phyloP scores from a whole-genome alignment of 108 stramenopile species.

The Nannochloropsis oceanica region DNA sequence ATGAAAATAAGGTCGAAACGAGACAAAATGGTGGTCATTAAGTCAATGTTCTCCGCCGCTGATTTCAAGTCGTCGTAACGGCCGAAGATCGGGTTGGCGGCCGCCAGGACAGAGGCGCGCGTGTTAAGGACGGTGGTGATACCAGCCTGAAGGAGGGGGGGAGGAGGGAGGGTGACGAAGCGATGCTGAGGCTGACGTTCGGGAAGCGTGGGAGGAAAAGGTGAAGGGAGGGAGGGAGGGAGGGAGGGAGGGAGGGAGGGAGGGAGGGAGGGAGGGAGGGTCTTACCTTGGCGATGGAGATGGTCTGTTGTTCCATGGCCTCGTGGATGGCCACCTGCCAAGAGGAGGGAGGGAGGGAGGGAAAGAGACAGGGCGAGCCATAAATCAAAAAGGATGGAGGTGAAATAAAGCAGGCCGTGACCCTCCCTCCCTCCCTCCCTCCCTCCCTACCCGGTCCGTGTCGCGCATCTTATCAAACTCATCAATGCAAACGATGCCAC shows the following conservation, averaged over 20 bases:
- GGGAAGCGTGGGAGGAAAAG: neutral
- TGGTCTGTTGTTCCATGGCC: conserved; percentile 99
- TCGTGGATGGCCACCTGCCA: conserved; percentile 35
- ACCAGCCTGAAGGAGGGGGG: conserved; percentile 45
- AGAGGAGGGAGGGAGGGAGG: neutral
- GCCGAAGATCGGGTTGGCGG: conserved; percentile 98
- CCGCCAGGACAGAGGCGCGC: conserved; percentile 75
- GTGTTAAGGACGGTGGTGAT: conserved; percentile 94
- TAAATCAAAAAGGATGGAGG: neutral
- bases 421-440: neutral
- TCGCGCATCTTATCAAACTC: conserved; percentile 70
- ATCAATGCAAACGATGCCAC: conserved; percentile 97
- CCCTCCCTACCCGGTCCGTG: neutral
- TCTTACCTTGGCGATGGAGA: conserved; percentile 74
- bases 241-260: neutral
- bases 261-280: neutral
- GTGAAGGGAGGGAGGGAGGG: neutral
- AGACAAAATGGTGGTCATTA: conserved; percentile 92
- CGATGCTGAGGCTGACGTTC: too few relatives aligned
- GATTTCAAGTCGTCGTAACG: conserved; percentile 91
- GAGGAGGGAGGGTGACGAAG: neutral
- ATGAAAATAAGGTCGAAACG: conserved; percentile 98
- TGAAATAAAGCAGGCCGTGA: neutral
- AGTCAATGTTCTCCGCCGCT: conserved; percentile 91
- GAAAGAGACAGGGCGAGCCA: neutral